Evolutionary conservation across 2,329 filamentous ascomycete genomes (phyloP), one percentile per base, ranked within the genome.

Genomic region (Aspergillus sp.): DNA sequence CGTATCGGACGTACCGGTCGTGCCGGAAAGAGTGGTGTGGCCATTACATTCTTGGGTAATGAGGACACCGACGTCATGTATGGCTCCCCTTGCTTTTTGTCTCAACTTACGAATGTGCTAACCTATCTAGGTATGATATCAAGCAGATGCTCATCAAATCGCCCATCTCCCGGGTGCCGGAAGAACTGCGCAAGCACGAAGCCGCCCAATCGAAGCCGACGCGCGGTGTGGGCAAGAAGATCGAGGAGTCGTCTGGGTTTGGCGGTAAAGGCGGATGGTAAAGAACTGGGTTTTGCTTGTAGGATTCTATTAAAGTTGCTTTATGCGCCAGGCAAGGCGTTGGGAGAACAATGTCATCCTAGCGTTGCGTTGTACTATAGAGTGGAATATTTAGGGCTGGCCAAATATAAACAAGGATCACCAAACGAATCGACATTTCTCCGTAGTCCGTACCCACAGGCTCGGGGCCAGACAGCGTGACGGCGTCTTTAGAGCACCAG

Each of bases 131-230:
- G 74, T 82, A 96, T 74, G 95, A 99, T 72, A 80, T 99, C 62
- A 93, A 91, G 77, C 91, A 97, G 80, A 98, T 99, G 86, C 85
- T 99, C 33, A 88, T 85, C 69, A 98, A 98, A 84, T 95, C 90
- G 61, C 82, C 86, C 11, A 91, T 97, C 20, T 93, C 89, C 2
- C 89, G 90, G 70, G 89, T 99, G 24, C 93, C 95, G 0, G 95
- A 99, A 64, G 95, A 98, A 75, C 76, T 98, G 65, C 83, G 89
- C 70, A 88, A 93, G 66, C 93, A 97, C 71, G 91, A 96, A 75
- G 89, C 90, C 1, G 90, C 93, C n/a, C 92, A 96, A 77, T 89
- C 92, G 69, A 93, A 89, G 73, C 87, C 87, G 0, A 73, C 70
- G n/a, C 73, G 73, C 39, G 75, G 75, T 12, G 69, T 70, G 47